A percentile compares a stretch with the other conserved stretches of the same genome.
These are phyloP conservation scores for Helicostylum pulchrum DNA, from an alignment of 192 early-diverging fungal species.

Conservation along the genomic window DNA sequence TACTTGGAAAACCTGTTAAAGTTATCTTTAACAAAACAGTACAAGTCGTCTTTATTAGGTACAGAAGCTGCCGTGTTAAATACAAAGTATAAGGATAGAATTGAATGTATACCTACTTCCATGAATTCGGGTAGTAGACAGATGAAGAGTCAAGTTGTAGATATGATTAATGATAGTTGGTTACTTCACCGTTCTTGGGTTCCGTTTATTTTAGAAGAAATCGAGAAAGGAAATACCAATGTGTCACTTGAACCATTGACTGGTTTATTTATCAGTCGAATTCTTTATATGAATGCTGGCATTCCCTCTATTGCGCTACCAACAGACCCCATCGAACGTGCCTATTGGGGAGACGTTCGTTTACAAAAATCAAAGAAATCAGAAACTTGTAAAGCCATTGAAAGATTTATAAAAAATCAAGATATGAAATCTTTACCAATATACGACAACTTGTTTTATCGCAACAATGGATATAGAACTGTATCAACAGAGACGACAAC, in stretches of 20 bases:
- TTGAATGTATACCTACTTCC: slow-evolving; percentile 9
- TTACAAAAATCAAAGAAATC: slow-evolving; percentile 27
- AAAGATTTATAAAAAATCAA: neutral
- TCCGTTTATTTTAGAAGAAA: slow-evolving; percentile 1
- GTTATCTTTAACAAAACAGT: slow-evolving; percentile 38
- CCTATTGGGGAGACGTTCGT: slow-evolving; percentile 41
- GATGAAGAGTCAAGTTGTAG: slow-evolving; percentile 13
- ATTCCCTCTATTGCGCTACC: slow-evolving; percentile 43
- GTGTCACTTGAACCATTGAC: neutral
- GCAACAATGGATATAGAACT: neutral
- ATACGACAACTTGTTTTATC: no score
- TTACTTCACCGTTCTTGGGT: slow-evolving; percentile 26
- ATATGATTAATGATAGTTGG: slow-evolving; percentile 31
- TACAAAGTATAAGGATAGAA: neutral
- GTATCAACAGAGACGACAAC: neutral
- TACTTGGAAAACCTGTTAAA: slow-evolving; percentile 43
- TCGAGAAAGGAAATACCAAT: neutral
- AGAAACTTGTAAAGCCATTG: slow-evolving; percentile 22
- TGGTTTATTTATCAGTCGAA: slow-evolving; percentile 18
- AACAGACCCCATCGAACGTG: slow-evolving; percentile 39
- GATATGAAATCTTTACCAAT: no score
- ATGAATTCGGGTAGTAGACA: slow-evolving; percentile 12
- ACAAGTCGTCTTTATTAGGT: slow-evolving; percentile 41
- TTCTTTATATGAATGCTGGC: slow-evolving; percentile 27
- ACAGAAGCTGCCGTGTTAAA: slow-evolving; percentile 37